Conservation (phyloP, 345 rosid species). For the Syzygium oleosum region DNA sequence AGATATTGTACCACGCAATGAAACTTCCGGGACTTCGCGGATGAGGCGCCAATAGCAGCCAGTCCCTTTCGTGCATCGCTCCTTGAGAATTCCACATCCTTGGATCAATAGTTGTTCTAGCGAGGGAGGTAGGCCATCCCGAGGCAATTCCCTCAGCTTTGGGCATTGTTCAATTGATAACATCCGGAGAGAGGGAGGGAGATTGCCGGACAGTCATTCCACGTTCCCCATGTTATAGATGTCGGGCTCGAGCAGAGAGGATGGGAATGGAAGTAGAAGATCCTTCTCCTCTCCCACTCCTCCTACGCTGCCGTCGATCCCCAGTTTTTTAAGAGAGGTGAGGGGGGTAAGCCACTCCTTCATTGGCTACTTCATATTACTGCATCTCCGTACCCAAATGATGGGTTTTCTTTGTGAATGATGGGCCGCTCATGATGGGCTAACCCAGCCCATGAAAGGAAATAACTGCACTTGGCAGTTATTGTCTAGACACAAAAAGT, state of each 20-base stretch:
- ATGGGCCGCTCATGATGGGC: no score
- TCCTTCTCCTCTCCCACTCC: background rate
- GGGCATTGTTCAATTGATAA: fast-evolving
- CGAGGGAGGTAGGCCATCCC: background rate
- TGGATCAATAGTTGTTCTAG: fast-evolving
- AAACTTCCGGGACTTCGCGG: background rate
- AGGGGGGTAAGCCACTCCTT: background rate
- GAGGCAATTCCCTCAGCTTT: background rate
- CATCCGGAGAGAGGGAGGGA: background rate
- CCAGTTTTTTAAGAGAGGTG: fast-evolving
- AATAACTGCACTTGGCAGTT: no score
- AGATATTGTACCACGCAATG: no score
- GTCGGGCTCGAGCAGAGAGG: background rate
- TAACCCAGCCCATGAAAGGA: no score
- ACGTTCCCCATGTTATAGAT: fast-evolving
- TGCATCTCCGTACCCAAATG: fast-evolving
- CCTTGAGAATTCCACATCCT: background rate
- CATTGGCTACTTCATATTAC: background rate
- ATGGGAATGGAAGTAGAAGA: background rate
- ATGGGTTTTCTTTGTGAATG: no score
- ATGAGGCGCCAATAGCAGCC: background rate
- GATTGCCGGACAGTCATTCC: background rate
- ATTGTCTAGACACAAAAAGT: no score
- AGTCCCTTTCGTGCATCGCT: background rate
- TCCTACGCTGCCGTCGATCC: background rate